Evolutionary conservation across 78 protist species (phyloP), one percentile per base, ranked within the genome.

Genomic region (Dictyostelium purpureum): DNA sequence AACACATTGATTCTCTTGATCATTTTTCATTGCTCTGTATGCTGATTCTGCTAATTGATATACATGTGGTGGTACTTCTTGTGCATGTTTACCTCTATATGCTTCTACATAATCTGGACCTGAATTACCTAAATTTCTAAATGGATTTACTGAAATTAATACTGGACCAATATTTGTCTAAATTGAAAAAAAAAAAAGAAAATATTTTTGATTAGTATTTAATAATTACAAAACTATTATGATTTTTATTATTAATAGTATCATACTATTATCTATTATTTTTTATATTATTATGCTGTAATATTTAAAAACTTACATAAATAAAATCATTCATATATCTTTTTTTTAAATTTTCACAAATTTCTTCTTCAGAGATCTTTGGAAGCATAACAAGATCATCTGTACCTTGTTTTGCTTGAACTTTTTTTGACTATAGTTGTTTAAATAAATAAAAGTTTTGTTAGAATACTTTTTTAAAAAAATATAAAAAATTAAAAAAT

Each of bases 81-180:
- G 97, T 51, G 94, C 63, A 74, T 76, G 61, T 47, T 40, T 54
- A 57, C 98, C 97, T 38, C 79, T 77, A 67, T 97, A 94, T 45
- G 73, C 38, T 18, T 66, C 85, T 4, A 96, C 87, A 43, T 26
- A 43, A 37, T 89, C 95, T 6, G 61, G 77, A 52, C 92, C 81
- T 49, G 94, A 54, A 61, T 94, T 79, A 45, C 52, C 85, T 16
- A 97, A 18, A 63, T 56, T 57, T 76, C 88, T 87, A 85, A 80
- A 98, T 35, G 99, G 99, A 92, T 98, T 98, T 45, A 98, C 88
- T 33, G 96, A 56, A 66, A 98, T 93, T 70, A 98, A 94, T 79
- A 97, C 97, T 35, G 96, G 89, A n/a, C 98, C 98, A 66, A 95
- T 96, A 88, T 93, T 89, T 57, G 97, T 96, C 91, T 96, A 45